Conservation (phyloP, 108 stramenopile species). For the Chaetoceros muelleri region DNA sequence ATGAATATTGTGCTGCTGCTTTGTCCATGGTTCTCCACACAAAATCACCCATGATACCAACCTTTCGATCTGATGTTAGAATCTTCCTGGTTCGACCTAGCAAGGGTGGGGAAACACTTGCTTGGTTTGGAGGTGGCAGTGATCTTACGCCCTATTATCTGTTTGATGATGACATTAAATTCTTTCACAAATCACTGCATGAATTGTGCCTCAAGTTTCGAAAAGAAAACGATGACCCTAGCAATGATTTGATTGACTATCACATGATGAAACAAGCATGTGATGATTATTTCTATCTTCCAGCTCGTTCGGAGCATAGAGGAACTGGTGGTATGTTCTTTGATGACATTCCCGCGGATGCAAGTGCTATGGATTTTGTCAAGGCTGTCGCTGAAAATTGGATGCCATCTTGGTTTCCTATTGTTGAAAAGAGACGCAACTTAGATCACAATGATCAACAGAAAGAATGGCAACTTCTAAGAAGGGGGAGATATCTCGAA, state of each 20-base stretch:
- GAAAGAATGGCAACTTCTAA: conserved; percentile 76
- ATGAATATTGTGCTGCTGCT: conserved; percentile 81
- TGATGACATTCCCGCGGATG: conserved; percentile 73
- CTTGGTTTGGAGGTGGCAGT: conserved; percentile 77
- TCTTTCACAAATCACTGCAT: conserved; percentile 59
- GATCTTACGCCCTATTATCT: conserved; percentile 92
- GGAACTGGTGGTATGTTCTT: conserved; percentile 94
- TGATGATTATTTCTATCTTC: conserved; percentile 92
- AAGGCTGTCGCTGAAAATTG: conserved; percentile 65
- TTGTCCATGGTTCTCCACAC: conserved; percentile 84
- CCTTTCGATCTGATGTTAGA: conserved; percentile 87
- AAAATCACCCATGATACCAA: conserved; percentile 59
- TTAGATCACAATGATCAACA: conserved; percentile 49
- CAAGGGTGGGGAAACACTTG: conserved; percentile 5
- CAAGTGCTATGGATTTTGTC: conserved; percentile 38
- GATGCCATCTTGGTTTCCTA: conserved; percentile 89
- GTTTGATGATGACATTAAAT: conserved; percentile 66
- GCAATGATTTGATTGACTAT: conserved; percentile 40
- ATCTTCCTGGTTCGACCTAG: conserved; percentile 51
- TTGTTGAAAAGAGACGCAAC: conserved; percentile 42
- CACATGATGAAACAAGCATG: conserved; percentile 57
- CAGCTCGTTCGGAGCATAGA: conserved; percentile 83
- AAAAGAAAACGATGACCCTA: conserved; percentile 20
- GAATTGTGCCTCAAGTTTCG: conserved; percentile 42
- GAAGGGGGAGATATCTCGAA: conserved; percentile 39